Evolutionary conservation across 768 basidiomycete species (phyloP).

Genomic region (Collybia nuda): DNA sequence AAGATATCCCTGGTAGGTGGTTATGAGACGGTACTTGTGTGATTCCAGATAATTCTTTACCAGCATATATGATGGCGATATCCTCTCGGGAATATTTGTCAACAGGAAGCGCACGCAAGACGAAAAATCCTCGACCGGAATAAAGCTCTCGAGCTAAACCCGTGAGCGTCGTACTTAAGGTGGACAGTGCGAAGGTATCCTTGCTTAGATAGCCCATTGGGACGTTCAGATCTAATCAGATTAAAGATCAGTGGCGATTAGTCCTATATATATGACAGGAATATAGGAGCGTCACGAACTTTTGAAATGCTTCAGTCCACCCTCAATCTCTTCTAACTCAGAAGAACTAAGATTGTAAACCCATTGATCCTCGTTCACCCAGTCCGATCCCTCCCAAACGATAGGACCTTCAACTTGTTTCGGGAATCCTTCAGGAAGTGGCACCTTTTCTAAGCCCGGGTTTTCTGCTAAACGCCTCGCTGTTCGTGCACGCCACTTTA

Average conservation of each 20-base stretch:
- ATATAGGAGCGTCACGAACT: too few species aligned
- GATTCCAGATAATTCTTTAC: constrained; percentile 18
- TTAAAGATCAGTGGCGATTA: not conserved
- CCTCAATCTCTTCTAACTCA: constrained; percentile 38
- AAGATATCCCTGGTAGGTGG: constrained; percentile 35
- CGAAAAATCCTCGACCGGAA: constrained; percentile 47
- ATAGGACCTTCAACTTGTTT: constrained; percentile 33
- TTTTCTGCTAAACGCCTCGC: constrained; percentile 36
- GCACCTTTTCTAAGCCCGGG: constrained; percentile 29
- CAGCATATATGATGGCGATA: constrained; percentile 41
- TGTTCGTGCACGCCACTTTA: constrained; percentile 35
- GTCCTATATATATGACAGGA: not conserved
- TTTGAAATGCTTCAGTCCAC: constrained; percentile 38
- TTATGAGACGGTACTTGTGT: constrained; percentile 4
- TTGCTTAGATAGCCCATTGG: constrained; percentile 32
- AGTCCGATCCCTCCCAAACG: constrained; percentile 47
- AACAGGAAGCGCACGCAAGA: constrained; percentile 42
- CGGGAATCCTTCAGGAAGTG: constrained; percentile 38
- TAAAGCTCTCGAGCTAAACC: constrained; percentile 41
- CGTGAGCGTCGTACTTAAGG: constrained; percentile 31
- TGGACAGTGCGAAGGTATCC: constrained; percentile 44
- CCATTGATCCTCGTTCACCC: constrained; percentile 41
- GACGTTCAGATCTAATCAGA: constrained; percentile 21
- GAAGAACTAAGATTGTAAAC: constrained; percentile 33
- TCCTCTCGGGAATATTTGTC: constrained; percentile 39